These are phyloP conservation scores for Fraxinus excelsior DNA, from an alignment of 257 asterid genomes.

Conservation along the genomic window DNA sequence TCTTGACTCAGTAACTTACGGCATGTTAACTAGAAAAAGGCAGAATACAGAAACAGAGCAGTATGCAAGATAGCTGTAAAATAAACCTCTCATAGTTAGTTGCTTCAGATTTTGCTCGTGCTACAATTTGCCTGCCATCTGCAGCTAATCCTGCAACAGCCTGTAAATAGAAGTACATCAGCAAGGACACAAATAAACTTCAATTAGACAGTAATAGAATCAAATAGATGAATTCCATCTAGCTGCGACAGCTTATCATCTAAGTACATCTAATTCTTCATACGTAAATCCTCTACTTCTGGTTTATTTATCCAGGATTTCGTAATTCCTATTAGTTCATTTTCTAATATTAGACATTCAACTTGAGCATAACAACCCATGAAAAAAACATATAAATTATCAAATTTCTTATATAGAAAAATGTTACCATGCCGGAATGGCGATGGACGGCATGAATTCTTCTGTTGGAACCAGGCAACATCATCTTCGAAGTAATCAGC, in stretches of 20 bases:
- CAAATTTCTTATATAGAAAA: not conserved
- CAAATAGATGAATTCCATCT: too few species aligned
- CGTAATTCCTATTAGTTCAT: not conserved
- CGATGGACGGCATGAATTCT: slow-evolving; percentile 89
- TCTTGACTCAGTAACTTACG: not conserved
- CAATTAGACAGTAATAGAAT: not conserved
- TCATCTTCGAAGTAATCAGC: slow-evolving; percentile 87
- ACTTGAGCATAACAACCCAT: not conserved
- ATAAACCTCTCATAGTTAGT: slow-evolving; percentile 70
- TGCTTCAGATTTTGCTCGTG: slow-evolving; percentile 86
- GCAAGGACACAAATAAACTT: slow-evolving; percentile 4
- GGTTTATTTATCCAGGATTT: not conserved
- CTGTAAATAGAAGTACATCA: slow-evolving; percentile 36
- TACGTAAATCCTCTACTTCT: not conserved
- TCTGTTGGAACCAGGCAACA: slow-evolving; percentile 85
- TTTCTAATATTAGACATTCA: too few species aligned
- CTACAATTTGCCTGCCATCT: slow-evolving; percentile 90
- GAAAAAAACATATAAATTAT: not conserved
- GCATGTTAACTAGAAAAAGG: not conserved
- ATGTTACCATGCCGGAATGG: slow-evolving; percentile 83
- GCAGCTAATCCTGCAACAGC: slow-evolving; percentile 97
- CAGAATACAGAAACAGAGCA: not conserved
- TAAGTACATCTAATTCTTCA: too few species aligned
- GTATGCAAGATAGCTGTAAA: not conserved
- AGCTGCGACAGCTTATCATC: too few species aligned